These are phyloP conservation scores for Leccinellum albellum DNA, from an alignment of 768 basidiomycete genomes.

Conservation along the genomic window DNA sequence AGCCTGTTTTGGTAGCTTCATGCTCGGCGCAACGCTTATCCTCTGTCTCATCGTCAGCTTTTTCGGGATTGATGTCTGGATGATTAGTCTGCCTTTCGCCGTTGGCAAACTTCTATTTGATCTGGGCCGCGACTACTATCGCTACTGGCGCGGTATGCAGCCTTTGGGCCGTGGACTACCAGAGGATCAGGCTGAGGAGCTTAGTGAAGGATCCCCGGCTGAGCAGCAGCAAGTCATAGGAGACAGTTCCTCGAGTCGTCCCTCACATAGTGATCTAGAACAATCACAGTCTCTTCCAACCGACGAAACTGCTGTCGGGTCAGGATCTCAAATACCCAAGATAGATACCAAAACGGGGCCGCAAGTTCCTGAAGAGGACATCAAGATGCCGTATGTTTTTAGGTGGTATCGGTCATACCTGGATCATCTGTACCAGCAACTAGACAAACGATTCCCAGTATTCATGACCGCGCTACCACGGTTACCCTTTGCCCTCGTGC, in stretches of 20 bases:
- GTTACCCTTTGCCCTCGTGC: constrained; percentile 77
- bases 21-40: constrained; percentile 66
- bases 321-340: background rate
- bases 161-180: constrained; percentile 12
- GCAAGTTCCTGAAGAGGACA: background rate
- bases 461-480: constrained; percentile 60
- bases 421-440: background rate
- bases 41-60: constrained; percentile 75
- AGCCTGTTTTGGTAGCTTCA: constrained; percentile 66
- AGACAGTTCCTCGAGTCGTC: background rate
- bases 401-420: background rate
- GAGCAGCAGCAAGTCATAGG: background rate
- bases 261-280: background rate
- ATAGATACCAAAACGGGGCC: background rate
- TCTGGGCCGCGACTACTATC: constrained; percentile 53
- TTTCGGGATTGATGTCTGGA: constrained; percentile 76
- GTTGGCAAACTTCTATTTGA: constrained; percentile 69
- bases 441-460: constrained; percentile 59
- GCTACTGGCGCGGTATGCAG: constrained; percentile 28
- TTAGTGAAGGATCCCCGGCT: background rate
- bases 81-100: constrained; percentile 80
- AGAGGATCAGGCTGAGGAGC: background rate
- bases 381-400: background rate
- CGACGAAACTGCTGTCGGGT: constrained; percentile 5
- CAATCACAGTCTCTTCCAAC: background rate